Evolutionary conservation across 1,284 basidiomycete genomes (phyloP).

Genomic region (Rhodotorula sp.): DNA sequence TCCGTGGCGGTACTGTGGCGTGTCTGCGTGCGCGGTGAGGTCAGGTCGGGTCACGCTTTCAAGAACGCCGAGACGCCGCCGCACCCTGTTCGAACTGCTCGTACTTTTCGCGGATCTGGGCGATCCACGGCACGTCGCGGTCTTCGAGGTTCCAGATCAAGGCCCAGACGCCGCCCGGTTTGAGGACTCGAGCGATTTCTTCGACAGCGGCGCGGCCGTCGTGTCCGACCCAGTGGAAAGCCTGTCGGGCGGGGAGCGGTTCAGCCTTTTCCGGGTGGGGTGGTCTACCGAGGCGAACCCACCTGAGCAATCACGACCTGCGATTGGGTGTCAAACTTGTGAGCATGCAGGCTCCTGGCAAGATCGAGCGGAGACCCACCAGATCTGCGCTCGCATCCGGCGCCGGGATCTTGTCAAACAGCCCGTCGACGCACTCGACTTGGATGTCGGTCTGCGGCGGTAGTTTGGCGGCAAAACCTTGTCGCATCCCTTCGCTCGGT

Average conservation of each 20-base stretch:
- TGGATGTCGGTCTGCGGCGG: constrained; percentile 9
- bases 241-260: constrained; percentile 4
- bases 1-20: constrained; percentile 37
- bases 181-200: constrained; percentile 51
- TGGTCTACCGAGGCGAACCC: no score
- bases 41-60: background rate
- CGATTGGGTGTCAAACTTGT: no score
- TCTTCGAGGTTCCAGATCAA: constrained; percentile 50
- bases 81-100: constrained; percentile 39
- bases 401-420: constrained; percentile 50
- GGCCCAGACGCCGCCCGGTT: constrained; percentile 48
- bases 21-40: constrained; percentile 5
- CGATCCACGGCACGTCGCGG: constrained; percentile 38
- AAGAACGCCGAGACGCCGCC: background rate
- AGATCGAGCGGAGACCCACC: no score
- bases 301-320: constrained; percentile 31
- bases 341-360: no score
- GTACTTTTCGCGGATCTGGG: constrained; percentile 37
- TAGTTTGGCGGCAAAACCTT: constrained; percentile 42
- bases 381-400: constrained; percentile 47
- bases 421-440: constrained; percentile 47
- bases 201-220: constrained; percentile 28
- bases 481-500: constrained; percentile 53
- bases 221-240: constrained; percentile 41
- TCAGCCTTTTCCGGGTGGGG: no score